Conservation (phyloP, 2,329 filamentous ascomycete genomes). For the Penicillium sp. region DNA sequence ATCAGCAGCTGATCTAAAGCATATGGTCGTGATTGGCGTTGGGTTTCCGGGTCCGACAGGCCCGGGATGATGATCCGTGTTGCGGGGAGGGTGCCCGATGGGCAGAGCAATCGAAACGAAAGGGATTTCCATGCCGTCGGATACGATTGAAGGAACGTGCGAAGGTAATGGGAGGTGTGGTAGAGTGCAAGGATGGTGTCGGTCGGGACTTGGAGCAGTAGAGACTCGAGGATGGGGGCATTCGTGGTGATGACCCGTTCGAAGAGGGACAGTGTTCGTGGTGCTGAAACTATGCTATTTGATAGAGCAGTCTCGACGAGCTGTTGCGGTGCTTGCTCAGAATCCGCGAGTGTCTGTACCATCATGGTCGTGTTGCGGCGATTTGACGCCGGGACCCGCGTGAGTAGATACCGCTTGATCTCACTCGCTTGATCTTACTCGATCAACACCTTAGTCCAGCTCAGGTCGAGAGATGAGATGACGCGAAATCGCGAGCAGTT, state of each 20-base stretch:
- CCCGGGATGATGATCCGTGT: constrained; percentile 41
- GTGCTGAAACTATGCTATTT: constrained; percentile 26
- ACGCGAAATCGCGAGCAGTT: constrained; percentile 36
- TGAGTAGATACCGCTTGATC: constrained; percentile 16
- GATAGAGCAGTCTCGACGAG: constrained; percentile 33
- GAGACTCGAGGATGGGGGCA: constrained; percentile 61
- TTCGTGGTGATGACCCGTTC: constrained; percentile 60
- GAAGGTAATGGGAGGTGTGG: constrained; percentile 60
- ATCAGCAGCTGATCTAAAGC: constrained; percentile 62
- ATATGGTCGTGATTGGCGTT: constrained; percentile 60
- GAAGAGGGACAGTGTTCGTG: constrained; percentile 50
- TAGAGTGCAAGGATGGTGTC: constrained; percentile 60
- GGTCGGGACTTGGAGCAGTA: constrained; percentile 61
- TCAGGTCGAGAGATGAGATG: constrained; percentile 25
- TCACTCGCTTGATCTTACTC: too few relatives aligned
- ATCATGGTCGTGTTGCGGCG: constrained; percentile 12
- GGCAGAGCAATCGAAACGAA: constrained; percentile 58
- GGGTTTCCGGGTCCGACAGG: constrained; percentile 37
- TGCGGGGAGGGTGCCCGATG: constrained; percentile 40
- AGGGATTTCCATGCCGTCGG: constrained; percentile 64
- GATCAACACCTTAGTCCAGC: neutral
- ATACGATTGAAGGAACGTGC: constrained; percentile 58
- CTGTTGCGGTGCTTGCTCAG: constrained; percentile 23
- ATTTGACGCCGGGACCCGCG: constrained; percentile 7
- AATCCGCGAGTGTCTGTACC: constrained; percentile 16